Conservation (phyloP, 1,139 yeast species). For the Saccharomyces hybrid region DNA sequence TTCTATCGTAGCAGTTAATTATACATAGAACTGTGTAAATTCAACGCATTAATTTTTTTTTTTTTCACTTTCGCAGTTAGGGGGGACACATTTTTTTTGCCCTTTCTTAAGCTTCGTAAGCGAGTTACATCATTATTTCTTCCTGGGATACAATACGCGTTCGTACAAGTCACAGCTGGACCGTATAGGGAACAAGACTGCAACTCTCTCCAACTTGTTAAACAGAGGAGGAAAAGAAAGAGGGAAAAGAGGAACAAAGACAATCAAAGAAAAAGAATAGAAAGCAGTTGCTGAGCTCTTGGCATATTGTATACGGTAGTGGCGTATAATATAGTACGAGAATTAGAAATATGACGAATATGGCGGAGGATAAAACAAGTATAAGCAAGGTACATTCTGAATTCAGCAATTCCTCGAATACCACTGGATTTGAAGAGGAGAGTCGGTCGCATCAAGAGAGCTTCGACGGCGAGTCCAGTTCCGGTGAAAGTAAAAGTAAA, state of each 20-base stretch:
- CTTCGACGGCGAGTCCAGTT: not conserved
- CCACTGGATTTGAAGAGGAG: constrained; percentile 2
- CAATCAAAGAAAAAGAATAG: not conserved
- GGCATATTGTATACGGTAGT: not conserved
- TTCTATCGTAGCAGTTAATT: not conserved
- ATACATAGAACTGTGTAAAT: not conserved
- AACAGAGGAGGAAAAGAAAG: not conserved
- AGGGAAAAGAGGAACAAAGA: not conserved
- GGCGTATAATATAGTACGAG: not conserved
- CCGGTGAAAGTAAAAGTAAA: not conserved
- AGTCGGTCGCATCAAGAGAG: not conserved
- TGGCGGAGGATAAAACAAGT: not conserved
- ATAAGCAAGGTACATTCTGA: not conserved
- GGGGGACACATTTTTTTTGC: not conserved
- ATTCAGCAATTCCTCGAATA: not conserved
- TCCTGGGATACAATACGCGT: not conserved
- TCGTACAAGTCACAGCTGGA: not conserved
- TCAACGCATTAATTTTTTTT: not conserved
- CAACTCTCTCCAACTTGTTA: not conserved
- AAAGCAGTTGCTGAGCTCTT: not conserved
- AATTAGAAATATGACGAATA: not conserved
- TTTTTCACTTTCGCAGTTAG: not conserved
- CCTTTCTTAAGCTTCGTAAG: not conserved
- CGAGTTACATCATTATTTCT: not conserved
- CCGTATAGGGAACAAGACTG: not conserved